Conservation (phyloP, 2,329 filamentous ascomycete species). For the Periglandula ipomoeae region DNA sequence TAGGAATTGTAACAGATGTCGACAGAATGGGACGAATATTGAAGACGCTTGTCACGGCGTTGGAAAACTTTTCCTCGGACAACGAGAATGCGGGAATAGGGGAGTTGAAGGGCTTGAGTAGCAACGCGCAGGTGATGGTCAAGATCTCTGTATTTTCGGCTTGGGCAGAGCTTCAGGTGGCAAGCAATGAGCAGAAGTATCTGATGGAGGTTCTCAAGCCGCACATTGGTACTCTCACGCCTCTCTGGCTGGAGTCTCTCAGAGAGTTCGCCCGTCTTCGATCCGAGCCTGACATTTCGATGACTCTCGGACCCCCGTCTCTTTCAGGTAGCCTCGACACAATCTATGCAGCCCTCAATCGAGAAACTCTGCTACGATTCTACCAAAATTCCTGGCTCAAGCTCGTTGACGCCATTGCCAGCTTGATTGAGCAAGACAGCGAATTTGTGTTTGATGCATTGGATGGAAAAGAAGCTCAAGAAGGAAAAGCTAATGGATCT, state of each 20-base stretch:
- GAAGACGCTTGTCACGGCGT: constrained; percentile 79
- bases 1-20: constrained; percentile 92
- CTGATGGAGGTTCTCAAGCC: constrained; percentile 81
- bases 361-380: constrained; percentile 87
- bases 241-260: constrained; percentile 86
- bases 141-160: constrained; percentile 95
- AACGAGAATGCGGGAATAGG: constrained; percentile 79
- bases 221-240: constrained; percentile 81
- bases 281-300: constrained; percentile 96
- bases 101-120: constrained; percentile 83
- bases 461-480: constrained; percentile 65
- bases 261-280: constrained; percentile 86
- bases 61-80: constrained; percentile 85
- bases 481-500: constrained; percentile 36
- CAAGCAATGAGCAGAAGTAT: constrained; percentile 85
- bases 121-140: constrained; percentile 96
- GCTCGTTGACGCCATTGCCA: constrained; percentile 93
- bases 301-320: constrained; percentile 72
- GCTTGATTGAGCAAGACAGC: constrained; percentile 93
- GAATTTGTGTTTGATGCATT: constrained; percentile 95
- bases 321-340: constrained; percentile 82
- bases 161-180: constrained; percentile 94
- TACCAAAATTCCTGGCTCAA: constrained; percentile 98
- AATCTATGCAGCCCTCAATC: constrained; percentile 88
- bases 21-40: constrained; percentile 98